Percentiles rank a stretch among this genome's conserved stretches.
Conservation (phyloP, 768 basidiomycete species). For the Psilocybe azurescens region DNA sequence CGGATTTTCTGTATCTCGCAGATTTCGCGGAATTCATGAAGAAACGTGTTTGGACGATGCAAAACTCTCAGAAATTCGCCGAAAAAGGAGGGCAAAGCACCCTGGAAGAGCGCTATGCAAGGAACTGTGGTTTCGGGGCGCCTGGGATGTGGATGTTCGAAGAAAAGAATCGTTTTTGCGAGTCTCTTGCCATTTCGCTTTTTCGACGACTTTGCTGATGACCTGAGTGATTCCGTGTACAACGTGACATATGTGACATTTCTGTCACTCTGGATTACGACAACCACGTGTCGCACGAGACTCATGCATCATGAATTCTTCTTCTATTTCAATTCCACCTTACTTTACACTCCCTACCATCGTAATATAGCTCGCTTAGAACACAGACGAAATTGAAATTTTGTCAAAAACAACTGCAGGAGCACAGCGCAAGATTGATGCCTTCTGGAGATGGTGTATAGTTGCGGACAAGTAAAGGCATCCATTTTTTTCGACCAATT, state of each 20-base stretch:
- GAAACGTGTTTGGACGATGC: not conserved
- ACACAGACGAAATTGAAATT: not conserved
- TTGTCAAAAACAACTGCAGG: not conserved
- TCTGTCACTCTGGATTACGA: not conserved
- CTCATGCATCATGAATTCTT: not conserved
- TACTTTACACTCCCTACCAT: not conserved
- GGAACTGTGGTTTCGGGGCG: slow-evolving; percentile 3
- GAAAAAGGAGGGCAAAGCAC: slow-evolving; percentile 9
- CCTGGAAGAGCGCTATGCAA: not conserved
- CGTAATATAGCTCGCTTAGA: no score
- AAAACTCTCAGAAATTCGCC: slow-evolving; percentile 8
- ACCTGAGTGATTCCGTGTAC: slow-evolving; percentile 4
- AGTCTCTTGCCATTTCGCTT: slow-evolving; percentile 9
- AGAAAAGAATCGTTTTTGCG: slow-evolving; percentile 17
- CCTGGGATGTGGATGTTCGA: slow-evolving; percentile 23
- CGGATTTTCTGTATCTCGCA: not conserved
- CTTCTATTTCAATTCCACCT: no score
- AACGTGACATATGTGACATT: slow-evolving; percentile 12
- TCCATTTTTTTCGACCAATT: no score
- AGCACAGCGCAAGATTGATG: no score
- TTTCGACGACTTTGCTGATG: slow-evolving; percentile 14
- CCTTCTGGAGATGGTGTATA: no score
- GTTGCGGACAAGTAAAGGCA: no score
- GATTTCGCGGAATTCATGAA: not conserved
- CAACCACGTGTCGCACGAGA: not conserved